Evolutionary conservation across 106 monocot species (phyloP).

Genomic region (Platanthera guangdongensis): DNA sequence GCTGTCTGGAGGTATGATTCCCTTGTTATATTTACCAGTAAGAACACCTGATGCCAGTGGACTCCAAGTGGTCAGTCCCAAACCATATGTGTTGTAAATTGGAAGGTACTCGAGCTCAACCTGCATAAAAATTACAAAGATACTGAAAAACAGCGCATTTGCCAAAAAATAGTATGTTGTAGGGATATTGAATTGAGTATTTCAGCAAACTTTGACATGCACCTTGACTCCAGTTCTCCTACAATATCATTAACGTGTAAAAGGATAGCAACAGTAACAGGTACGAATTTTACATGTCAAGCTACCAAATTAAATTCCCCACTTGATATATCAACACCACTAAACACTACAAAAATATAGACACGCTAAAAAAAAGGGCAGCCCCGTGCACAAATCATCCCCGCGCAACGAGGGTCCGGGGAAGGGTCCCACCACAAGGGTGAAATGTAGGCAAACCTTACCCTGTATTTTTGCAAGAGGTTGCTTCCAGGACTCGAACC

Average conservation of each 20-base stretch:
- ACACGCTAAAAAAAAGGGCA: too few species aligned
- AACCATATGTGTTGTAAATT: conserved; percentile 70
- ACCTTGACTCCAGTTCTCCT: not conserved
- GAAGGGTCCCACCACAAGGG: not conserved
- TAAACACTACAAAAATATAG: too few species aligned
- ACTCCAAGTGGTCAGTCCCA: conserved; percentile 96
- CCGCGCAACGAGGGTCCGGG: too few species aligned
- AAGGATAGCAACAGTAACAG: not conserved
- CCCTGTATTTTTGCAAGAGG: not conserved
- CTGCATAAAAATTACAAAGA: conserved; percentile 31
- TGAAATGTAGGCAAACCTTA: not conserved
- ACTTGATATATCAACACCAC: too few species aligned
- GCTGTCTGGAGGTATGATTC: conserved; percentile 77
- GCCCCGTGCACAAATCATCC: too few species aligned
- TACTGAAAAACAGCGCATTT: not conserved
- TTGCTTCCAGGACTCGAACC: too few species aligned
- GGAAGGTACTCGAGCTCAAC: conserved; percentile 86
- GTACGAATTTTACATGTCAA: not conserved
- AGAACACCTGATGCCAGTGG: conserved; percentile 91
- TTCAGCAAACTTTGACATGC: not conserved
- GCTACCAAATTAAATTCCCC: not conserved
- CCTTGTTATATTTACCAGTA: conserved; percentile 79
- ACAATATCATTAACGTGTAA: not conserved
- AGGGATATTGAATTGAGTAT: not conserved
- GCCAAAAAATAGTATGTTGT: not conserved